Evolutionary conservation across 2,329 filamentous ascomycete species (phyloP).

Genomic region (Onygenales sp.): DNA sequence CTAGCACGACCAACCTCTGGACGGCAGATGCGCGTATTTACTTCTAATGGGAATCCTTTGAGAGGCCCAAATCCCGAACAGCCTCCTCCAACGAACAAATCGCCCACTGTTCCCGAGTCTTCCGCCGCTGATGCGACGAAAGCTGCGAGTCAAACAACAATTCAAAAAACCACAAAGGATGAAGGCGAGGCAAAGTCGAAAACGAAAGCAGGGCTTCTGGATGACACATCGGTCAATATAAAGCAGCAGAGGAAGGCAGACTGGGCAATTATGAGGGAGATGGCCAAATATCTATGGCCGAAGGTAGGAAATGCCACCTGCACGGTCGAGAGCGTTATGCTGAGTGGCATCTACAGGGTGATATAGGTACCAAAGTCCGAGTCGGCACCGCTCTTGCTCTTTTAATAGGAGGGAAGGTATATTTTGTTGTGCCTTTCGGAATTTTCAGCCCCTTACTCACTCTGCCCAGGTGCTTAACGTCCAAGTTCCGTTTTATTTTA

Average conservation of each 20-base stretch:
- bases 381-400: constrained; percentile 77
- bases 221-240: constrained; percentile 55
- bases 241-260: constrained; percentile 93
- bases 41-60: constrained; percentile 14
- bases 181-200: constrained; percentile 18
- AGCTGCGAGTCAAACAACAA: background rate
- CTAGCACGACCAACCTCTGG: constrained; percentile 16
- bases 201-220: constrained; percentile 50
- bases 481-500: constrained; percentile 98
- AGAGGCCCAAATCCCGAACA: constrained; percentile 15
- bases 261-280: constrained; percentile 98
- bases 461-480: constrained; percentile 66
- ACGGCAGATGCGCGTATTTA: constrained; percentile 22
- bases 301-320: constrained; percentile 41
- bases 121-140: background rate
- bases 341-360: constrained; percentile 42
- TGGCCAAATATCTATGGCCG: constrained; percentile 93
- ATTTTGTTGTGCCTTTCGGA: constrained; percentile 4
- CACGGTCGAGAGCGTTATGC: background rate
- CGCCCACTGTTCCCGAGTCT: constrained; percentile 1
- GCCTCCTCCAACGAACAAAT: constrained; percentile 12
- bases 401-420: constrained; percentile 75
- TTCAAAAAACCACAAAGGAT: constrained; percentile 7
- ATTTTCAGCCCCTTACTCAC: constrained; percentile 11
- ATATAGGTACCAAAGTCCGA: constrained; percentile 69